Percentiles rank a stretch among this genome's conserved stretches.
These are phyloP conservation scores for Colletotrichum sp. DNA, from an alignment of 2,329 filamentous ascomycete genomes.

Conservation along the genomic window DNA sequence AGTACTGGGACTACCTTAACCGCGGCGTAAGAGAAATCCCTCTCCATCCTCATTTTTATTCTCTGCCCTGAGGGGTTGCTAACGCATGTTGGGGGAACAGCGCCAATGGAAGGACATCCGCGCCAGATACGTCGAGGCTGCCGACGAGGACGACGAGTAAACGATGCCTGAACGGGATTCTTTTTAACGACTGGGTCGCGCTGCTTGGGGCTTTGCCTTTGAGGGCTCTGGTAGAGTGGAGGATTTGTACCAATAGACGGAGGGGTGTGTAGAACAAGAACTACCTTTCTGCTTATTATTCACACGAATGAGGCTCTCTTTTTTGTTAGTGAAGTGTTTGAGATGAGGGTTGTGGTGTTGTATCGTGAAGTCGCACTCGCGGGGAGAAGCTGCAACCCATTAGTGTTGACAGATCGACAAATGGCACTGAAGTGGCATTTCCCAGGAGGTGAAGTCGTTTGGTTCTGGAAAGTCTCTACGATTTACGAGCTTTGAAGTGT, in stretches of 20 bases:
- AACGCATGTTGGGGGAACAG: slow-evolving; percentile 53
- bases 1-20: slow-evolving; percentile 90
- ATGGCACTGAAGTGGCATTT: background rate
- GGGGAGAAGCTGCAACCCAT: background rate
- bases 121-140: slow-evolving; percentile 77
- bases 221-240: background rate
- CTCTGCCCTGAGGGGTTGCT: too few relatives aligned
- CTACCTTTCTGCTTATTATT: slow-evolving; percentile 21
- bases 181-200: slow-evolving; percentile 5
- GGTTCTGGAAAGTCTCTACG: too few relatives aligned
- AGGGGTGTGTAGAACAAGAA: slow-evolving; percentile 22
- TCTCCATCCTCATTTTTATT: background rate
- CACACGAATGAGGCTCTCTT: background rate
- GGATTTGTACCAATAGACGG: slow-evolving; percentile 22
- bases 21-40: slow-evolving; percentile 74
- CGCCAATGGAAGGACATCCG: slow-evolving; percentile 99
- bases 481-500: background rate
- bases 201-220: background rate
- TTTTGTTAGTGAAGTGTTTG: background rate
- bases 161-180: slow-evolving; percentile 31
- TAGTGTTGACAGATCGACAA: background rate
- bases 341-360: background rate
- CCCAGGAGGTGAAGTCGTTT: background rate
- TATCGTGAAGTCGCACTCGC: background rate
- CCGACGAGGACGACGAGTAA: slow-evolving; percentile 64